Base-by-base conservation (phyloP, 495 filamentous ascomycete species). In the Penicillium verhagenii region DNA sequence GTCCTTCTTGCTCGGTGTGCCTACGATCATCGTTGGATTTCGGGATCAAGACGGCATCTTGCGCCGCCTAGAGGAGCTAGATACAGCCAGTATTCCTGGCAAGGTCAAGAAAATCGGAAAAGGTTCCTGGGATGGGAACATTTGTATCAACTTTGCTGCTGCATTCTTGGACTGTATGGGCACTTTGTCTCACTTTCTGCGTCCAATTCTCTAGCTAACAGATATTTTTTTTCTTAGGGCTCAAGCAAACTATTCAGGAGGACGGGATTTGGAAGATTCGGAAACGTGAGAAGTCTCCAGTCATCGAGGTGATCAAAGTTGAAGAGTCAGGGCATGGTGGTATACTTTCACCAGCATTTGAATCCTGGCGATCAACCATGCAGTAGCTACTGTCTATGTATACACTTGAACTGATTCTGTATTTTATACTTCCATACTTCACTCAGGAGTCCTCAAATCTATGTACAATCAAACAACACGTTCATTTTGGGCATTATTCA, bases 1-100 rank as follows among this genome's bases (percentile, higher is more conserved):
- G 59, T 96, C 91, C 1, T 99, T 96, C 64, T 79, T 99, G 0
- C 82, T 99, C 1, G 93, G 92, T 6, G 91, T 97, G 2, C 90
- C 90, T 0, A 94, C 86, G 64, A 89, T 99, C 48, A 86, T 96
- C 18, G 89, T 97, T 3, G 94, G 94, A 1, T 96, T 93, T 63
- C 86, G 95, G 18, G 83, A 81, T 20, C 80, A 79, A 39, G 66
- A 86, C 52, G 95, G 95, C 5, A 83, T 89, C 42, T 76, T 97
- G 31, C 72, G 75, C 35, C 76, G 78, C 20, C 52, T 93, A 2
- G 79, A 92, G 63, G 90, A 96, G 65, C 77, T 95, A 6, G 83
- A 91, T 56, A 96, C 92, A 2, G 76, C 78, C 18, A 78, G 69
- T 33, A 88, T 99, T 33, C 94, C 95, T 0, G 78, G 77, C 0